Evolutionary conservation across 306 rosid genomes (phyloP).

Genomic region (Cucurbita maxima): DNA sequence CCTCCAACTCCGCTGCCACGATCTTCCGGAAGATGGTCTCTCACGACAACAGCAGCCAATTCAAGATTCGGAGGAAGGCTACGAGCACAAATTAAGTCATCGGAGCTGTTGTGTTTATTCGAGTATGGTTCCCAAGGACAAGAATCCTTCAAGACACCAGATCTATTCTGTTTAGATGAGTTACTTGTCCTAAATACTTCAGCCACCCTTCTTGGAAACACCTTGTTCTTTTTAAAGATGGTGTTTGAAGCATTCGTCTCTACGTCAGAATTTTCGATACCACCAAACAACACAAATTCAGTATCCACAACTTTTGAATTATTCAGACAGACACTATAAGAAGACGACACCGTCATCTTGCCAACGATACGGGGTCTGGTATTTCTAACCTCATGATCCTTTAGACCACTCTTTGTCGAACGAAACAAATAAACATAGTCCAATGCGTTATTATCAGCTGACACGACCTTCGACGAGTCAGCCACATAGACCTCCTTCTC

Average conservation of each 20-base stretch:
- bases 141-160: constrained; percentile 20
- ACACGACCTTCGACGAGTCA: constrained; percentile 32
- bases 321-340: constrained; percentile 43
- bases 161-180: constrained; percentile 33
- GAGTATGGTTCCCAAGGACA: constrained; percentile 32
- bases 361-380: constrained; percentile 41
- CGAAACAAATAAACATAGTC: constrained; percentile 56
- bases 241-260: constrained; percentile 32
- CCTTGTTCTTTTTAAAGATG: constrained; percentile 45
- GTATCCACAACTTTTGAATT: constrained; percentile 48
- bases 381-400: constrained; percentile 22
- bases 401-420: constrained; percentile 42
- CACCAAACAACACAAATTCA: constrained; percentile 51
- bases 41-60: constrained; percentile 65
- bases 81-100: constrained; percentile 14
- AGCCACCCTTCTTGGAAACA: constrained; percentile 50
- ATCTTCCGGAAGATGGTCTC: constrained; percentile 38
- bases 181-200: constrained; percentile 44
- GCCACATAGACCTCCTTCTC: constrained; percentile 61
- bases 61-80: constrained; percentile 61
- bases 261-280: constrained; percentile 22
- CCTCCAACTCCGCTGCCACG: constrained; percentile 49
- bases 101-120: constrained; percentile 8
- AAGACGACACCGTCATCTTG: constrained; percentile 68
- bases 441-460: constrained; percentile 29